A percentile compares a stretch with the other conserved stretches of the same genome.
These are phyloP conservation scores for Paramecium sexaurelia DNA, from an alignment of 73 alveolate genomes.

Conservation along the genomic window DNA sequence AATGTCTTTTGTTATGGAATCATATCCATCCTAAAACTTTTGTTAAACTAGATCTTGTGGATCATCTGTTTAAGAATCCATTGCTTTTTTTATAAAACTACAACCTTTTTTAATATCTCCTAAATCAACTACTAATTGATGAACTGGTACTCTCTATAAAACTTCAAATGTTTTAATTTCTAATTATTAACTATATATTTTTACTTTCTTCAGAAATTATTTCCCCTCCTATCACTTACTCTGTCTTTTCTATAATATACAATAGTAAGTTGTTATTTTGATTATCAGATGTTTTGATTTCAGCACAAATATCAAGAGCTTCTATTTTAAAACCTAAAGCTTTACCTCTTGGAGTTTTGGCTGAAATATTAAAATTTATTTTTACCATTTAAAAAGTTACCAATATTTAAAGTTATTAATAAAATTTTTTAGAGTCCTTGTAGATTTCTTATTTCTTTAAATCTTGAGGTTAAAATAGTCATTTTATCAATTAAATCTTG, in stretches of 20 bases:
- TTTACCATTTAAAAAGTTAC: constrained; percentile 45
- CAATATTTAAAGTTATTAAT: neutral
- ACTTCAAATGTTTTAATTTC: neutral
- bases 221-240: neutral
- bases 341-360: neutral
- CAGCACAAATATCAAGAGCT: neutral
- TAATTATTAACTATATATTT: neutral
- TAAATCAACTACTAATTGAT: constrained; percentile 8
- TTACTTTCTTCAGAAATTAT: neutral
- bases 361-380: constrained; percentile 21
- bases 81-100: neutral
- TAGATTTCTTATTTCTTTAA: neutral
- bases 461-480: neutral
- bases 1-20: neutral
- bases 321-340: constrained; percentile 45
- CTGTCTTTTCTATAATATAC: neutral
- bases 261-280: neutral
- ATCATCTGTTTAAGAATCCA: constrained; percentile 38
- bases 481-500: neutral
- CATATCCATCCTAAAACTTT: constrained; percentile 2
- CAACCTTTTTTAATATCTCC: constrained; percentile 13
- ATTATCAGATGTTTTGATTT: constrained; percentile 3
- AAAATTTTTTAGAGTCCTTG: neutral
- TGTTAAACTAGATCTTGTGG: neutral
- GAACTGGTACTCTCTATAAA: neutral